Evolutionary conservation across 345 rosid species (phyloP).

Genomic region (Lumnitzera racemosa): DNA sequence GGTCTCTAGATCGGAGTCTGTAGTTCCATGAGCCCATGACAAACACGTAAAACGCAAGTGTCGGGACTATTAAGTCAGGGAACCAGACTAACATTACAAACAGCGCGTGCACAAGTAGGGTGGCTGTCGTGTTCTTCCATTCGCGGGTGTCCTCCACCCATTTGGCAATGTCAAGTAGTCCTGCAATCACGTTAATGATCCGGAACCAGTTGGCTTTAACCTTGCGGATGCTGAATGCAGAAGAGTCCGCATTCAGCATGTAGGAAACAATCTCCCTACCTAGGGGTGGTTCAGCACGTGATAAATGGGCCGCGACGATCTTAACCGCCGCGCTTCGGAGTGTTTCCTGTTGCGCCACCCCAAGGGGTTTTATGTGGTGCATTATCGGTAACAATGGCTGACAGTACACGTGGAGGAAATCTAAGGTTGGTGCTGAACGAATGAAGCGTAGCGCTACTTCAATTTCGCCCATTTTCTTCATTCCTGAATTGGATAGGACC

Average conservation of each 20-base stretch:
- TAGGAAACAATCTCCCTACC: slow-evolving; percentile 53
- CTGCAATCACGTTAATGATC: slow-evolving; percentile 51
- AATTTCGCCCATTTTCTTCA: slow-evolving; percentile 67
- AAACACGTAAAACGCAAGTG: slow-evolving; percentile 61
- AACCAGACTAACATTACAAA: slow-evolving; percentile 75
- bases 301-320: slow-evolving; percentile 51
- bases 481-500: slow-evolving; percentile 45
- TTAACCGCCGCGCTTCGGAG: slow-evolving; percentile 42
- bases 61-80: slow-evolving; percentile 70
- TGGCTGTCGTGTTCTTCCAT: slow-evolving; percentile 74
- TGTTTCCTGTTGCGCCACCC: slow-evolving; percentile 42
- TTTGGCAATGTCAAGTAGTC: slow-evolving; percentile 48
- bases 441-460: slow-evolving; percentile 67
- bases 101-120: slow-evolving; percentile 63
- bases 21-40: slow-evolving; percentile 78
- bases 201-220: slow-evolving; percentile 77
- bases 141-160: slow-evolving; percentile 77
- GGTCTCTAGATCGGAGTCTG: slow-evolving; percentile 43
- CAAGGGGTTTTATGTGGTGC: slow-evolving; percentile 74
- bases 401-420: slow-evolving; percentile 76
- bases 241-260: slow-evolving; percentile 69
- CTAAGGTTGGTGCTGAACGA: slow-evolving; percentile 54
- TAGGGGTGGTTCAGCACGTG: slow-evolving; percentile 76
- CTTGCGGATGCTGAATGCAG: slow-evolving; percentile 68
- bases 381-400: slow-evolving; percentile 71